These are phyloP conservation scores for Colletotrichum sp. DNA, from an alignment of 2,329 filamentous ascomycete genomes.

Conservation along the genomic window DNA sequence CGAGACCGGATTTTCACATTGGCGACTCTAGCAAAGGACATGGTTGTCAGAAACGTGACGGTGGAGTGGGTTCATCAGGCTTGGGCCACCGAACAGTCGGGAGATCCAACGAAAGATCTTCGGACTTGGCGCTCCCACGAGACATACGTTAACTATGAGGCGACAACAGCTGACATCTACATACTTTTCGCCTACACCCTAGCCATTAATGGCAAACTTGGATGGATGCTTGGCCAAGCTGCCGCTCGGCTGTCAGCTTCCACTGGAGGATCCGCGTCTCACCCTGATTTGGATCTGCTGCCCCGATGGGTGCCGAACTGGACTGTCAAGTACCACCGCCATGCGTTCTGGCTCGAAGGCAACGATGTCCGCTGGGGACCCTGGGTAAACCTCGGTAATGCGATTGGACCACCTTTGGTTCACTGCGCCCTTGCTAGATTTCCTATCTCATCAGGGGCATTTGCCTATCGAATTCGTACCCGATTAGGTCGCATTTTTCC, in stretches of 20 bases:
- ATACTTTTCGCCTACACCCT: neutral
- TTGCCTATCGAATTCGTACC: neutral
- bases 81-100: neutral
- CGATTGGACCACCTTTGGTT: neutral
- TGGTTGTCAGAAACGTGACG: neutral
- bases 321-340: neutral
- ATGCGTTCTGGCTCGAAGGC: neutral
- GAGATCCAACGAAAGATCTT: neutral
- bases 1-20: neutral
- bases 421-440: neutral
- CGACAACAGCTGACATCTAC: neutral
- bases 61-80: neutral
- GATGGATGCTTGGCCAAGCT: neutral
- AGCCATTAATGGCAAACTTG: neutral
- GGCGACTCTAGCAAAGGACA: neutral
- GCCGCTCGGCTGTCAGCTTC: neutral
- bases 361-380: neutral
- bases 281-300: neutral
- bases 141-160: neutral
- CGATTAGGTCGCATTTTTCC: neutral
- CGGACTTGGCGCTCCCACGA: neutral
- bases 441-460: neutral
- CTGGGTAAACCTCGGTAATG: neutral
- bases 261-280: rapidly evolving
- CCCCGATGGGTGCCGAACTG: neutral